phyloP scores from a whole-genome alignment of 345 rosid species.

The Lepidium africanum region DNA sequence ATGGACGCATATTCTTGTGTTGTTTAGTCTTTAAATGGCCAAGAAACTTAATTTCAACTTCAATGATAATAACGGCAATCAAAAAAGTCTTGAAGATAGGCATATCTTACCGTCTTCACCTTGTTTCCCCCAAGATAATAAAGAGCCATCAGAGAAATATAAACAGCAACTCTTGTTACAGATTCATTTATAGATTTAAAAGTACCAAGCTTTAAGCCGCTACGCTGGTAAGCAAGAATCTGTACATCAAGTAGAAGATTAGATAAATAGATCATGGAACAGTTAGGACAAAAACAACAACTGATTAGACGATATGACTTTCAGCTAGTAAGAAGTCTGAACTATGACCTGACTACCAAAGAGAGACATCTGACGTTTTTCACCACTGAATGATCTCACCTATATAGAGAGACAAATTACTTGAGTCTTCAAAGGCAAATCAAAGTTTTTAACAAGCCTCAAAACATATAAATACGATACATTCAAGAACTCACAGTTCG shows the following conservation, averaged over 20 bases:
- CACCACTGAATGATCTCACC: constrained; percentile 99
- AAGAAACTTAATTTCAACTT: not conserved
- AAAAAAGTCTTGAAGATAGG: constrained; percentile 15
- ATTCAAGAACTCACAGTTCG: constrained; percentile 64
- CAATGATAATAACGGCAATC: not conserved
- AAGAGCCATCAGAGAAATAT: constrained; percentile 75
- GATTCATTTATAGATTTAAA: constrained; percentile 91
- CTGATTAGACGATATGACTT: not conserved
- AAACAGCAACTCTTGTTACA: constrained; percentile 84
- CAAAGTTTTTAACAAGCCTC: not conserved
- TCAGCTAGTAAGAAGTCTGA: not conserved
- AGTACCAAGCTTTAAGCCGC: constrained; percentile 89
- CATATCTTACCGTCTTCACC: constrained; percentile 82
- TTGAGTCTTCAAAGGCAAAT: constrained; percentile 6
- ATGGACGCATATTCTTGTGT: not conserved
- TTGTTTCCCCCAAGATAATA: constrained; percentile 92
- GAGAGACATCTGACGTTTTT: constrained; percentile 80
- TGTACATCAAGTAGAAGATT: constrained; percentile 31
- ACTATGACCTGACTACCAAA: constrained; percentile 68
- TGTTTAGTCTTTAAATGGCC: not conserved
- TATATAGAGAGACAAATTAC: constrained; percentile 22
- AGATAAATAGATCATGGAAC: constrained; percentile 3
- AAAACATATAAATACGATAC: not conserved
- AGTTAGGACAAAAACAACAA: not conserved
- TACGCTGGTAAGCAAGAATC: constrained; percentile 76